Conservation (phyloP, 192 early-diverging fungal species). For the Podila epicladia region DNA sequence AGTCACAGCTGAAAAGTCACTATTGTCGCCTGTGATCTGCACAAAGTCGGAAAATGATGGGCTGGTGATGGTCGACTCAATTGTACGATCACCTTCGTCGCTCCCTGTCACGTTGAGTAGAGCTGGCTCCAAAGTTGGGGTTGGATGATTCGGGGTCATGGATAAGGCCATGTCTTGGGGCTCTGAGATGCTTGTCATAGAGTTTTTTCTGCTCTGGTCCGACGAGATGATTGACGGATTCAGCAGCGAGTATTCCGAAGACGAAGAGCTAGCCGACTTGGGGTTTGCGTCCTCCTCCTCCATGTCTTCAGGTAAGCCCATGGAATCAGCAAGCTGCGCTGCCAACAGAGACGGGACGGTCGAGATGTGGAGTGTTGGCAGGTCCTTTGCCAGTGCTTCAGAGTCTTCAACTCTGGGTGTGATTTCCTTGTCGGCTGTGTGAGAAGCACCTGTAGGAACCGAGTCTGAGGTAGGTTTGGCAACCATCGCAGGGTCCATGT, state of each 20-base stretch:
- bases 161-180: slow-evolving; percentile 10
- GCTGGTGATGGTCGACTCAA: slow-evolving; percentile 7
- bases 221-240: slow-evolving; percentile 13
- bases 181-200: slow-evolving; percentile 14
- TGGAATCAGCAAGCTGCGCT: neutral
- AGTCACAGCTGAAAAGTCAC: slow-evolving; percentile 19
- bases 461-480: no score
- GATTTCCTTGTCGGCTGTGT: neutral
- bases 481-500: slow-evolving; percentile 9
- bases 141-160: neutral
- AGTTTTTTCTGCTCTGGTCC: slow-evolving; percentile 44
- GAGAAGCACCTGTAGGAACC: neutral
- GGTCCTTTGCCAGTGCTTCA: neutral
- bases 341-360: neutral
- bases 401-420: no score
- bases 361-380: neutral
- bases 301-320: neutral
- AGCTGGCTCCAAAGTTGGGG: neutral
- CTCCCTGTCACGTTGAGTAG: neutral
- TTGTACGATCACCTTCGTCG: neutral
- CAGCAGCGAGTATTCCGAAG: slow-evolving; percentile 38
- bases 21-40: slow-evolving; percentile 3
- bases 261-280: slow-evolving; percentile 9
- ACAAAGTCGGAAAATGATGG: slow-evolving; percentile 42
- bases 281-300: neutral